Evolutionary conservation across 2,329 filamentous ascomycete species (phyloP).

Genomic region (Xylariaceae sp.): DNA sequence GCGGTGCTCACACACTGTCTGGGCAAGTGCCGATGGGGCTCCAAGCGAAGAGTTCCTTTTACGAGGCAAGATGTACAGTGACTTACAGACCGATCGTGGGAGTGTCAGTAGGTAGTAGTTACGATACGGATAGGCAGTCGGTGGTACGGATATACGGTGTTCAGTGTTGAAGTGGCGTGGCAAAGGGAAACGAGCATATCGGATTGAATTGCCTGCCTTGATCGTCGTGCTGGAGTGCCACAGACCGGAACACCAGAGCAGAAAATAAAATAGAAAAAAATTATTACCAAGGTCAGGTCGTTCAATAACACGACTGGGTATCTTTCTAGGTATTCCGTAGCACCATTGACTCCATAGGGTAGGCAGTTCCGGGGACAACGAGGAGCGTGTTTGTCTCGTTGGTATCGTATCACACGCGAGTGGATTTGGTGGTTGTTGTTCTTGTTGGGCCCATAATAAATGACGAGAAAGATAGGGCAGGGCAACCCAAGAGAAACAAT

Average conservation of each 20-base stretch:
- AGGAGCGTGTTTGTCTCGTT: background rate
- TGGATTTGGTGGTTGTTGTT: no score
- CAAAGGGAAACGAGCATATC: slow-evolving; percentile 6
- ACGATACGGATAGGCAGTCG: background rate
- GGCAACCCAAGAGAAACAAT: slow-evolving; percentile 9
- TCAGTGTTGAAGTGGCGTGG: slow-evolving; percentile 8
- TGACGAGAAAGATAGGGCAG: background rate
- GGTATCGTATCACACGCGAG: background rate
- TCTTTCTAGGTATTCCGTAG: background rate
- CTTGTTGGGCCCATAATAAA: no score
- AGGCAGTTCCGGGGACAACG: background rate
- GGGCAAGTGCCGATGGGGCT: slow-evolving; percentile 20
- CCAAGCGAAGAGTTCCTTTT: background rate
- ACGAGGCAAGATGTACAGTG: background rate
- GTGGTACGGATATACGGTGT: background rate
- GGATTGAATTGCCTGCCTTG: slow-evolving; percentile 8
- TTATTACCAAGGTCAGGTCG: background rate
- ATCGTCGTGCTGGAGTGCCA: slow-evolving; percentile 14
- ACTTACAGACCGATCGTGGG: background rate
- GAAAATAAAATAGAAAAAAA: background rate
- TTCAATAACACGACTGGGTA: background rate
- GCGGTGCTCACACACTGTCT: slow-evolving; percentile 7
- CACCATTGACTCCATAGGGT: background rate
- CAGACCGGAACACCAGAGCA: background rate
- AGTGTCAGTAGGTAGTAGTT: no score